A percentile compares a stretch with the other conserved stretches of the same genome.
These are phyloP conservation scores for Dendrostoma leiphaemia DNA, from an alignment of 2,329 filamentous ascomycete genomes.

Conservation along the genomic window DNA sequence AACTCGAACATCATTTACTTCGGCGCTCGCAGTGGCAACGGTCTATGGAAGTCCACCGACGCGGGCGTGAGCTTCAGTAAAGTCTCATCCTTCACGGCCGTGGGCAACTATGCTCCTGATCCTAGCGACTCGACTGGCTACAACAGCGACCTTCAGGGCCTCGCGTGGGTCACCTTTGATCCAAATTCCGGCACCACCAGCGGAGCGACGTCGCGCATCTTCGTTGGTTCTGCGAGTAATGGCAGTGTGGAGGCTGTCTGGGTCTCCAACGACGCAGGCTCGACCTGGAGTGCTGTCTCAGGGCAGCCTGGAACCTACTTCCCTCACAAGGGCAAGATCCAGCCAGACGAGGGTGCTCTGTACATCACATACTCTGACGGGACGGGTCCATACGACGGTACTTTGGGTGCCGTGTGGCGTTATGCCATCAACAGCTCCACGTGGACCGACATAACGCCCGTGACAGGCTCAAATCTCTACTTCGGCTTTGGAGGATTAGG, in stretches of 20 bases:
- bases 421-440: conserved; percentile 47
- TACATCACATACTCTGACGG: conserved; percentile 56
- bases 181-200: conserved; percentile 43
- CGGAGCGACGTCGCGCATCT: conserved; percentile 54
- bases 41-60: conserved; percentile 57
- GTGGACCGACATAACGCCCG: conserved; percentile 58
- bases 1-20: conserved; percentile 57
- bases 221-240: conserved; percentile 54
- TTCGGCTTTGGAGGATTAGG: conserved; percentile 57
- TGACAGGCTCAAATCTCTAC: conserved; percentile 42
- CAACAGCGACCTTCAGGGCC: conserved; percentile 45
- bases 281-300: conserved; percentile 49
- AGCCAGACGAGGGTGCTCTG: conserved; percentile 48
- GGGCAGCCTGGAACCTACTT: conserved; percentile 50
- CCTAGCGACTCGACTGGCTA: conserved; percentile 43
- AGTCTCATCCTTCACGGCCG: conserved; percentile 49
- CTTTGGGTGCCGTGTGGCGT: conserved; percentile 49
- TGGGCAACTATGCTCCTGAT: conserved; percentile 47
- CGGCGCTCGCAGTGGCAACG: conserved; percentile 56
- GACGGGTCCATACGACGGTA: conserved; percentile 56
- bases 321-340: conserved; percentile 52
- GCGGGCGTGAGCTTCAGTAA: conserved; percentile 52
- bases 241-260: conserved; percentile 48
- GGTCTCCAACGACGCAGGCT: conserved; percentile 51
- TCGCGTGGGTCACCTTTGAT: conserved; percentile 55